phyloP scores from a whole-genome alignment of 2,329 filamentous ascomycete species.

The Scedosporium minutisporum region DNA sequence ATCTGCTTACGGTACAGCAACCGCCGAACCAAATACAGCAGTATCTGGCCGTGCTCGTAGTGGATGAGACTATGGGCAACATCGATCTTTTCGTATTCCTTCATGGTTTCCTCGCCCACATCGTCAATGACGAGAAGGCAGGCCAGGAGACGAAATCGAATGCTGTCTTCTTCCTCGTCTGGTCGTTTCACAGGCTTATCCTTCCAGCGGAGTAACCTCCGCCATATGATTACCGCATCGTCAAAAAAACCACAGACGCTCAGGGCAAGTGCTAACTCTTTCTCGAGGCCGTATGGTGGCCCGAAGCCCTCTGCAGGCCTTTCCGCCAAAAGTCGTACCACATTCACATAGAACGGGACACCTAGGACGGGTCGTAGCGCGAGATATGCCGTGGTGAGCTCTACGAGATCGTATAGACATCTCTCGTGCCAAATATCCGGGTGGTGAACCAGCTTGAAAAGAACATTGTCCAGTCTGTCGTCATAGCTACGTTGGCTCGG shows the following conservation, averaged over 20 bases:
- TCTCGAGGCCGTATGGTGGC: neutral
- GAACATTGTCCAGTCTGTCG: neutral
- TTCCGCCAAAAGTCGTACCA: neutral
- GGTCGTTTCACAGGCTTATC: neutral
- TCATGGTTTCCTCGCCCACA: neutral
- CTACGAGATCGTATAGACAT: conserved; percentile 4
- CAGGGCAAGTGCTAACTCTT: neutral
- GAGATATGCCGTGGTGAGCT: neutral
- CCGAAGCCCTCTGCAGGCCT: neutral
- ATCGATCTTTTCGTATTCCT: neutral
- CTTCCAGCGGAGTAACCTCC: conserved; percentile 1
- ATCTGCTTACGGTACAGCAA: neutral
- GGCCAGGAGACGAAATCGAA: conserved; percentile 1
- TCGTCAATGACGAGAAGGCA: neutral
- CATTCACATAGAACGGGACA: neutral
- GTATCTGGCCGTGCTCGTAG: conserved; percentile 1
- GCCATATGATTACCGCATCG: conserved; percentile 3
- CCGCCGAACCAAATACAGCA: conserved; percentile 2
- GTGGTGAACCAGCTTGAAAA: conserved; percentile 1
- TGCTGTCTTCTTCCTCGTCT: conserved; percentile 2
- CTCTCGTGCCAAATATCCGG: neutral
- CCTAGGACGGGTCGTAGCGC: neutral
- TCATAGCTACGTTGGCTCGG: neutral
- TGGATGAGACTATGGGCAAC: conserved; percentile 4
- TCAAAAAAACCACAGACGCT: neutral